Evolutionary conservation across 2,329 filamentous ascomycete genomes (phyloP).

Genomic region (Colletotrichum truncatum): DNA sequence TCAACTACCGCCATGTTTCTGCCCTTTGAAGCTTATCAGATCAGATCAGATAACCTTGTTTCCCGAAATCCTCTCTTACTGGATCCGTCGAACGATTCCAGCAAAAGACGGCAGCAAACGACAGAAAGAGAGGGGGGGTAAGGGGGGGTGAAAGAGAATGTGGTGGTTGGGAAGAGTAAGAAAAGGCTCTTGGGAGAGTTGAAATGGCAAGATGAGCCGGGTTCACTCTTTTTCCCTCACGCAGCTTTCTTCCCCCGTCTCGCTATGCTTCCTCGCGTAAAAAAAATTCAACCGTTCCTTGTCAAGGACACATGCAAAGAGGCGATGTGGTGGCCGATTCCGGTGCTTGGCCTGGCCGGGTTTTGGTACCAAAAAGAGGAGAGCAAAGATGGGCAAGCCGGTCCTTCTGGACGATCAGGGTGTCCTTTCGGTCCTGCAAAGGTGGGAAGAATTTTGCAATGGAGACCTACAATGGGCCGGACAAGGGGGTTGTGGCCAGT

Average conservation of each 20-base stretch:
- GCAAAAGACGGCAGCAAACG: not conserved
- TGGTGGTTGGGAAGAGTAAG: constrained; percentile 4
- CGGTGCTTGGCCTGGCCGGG: constrained; percentile 5
- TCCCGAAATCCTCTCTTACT: constrained; percentile 9
- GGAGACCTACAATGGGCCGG: constrained; percentile 4
- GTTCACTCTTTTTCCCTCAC: not conserved
- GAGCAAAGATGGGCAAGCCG: not conserved
- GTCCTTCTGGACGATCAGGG: constrained; percentile 6
- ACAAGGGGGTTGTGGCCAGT: constrained; percentile 19
- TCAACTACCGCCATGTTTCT: constrained; percentile 14
- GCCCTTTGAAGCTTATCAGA: constrained; percentile 9
- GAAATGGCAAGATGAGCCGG: constrained; percentile 17
- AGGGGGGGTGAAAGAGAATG: not conserved
- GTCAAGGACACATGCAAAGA: constrained; percentile 6
- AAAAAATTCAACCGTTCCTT: not conserved
- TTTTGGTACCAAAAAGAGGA: constrained; percentile 9
- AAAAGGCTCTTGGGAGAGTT: not conserved
- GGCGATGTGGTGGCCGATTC: constrained; percentile 12
- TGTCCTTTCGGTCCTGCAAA: not conserved
- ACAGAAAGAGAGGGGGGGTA: not conserved
- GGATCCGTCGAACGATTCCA: constrained; percentile 9
- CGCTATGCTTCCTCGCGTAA: not conserved
- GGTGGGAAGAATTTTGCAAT: constrained; percentile 24
- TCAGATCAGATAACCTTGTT: constrained; percentile 1
- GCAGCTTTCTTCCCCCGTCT: not conserved